Evolutionary conservation across 345 rosid genomes (phyloP), one percentile per base, ranked within the genome.

Genomic region (Populus tremula): DNA sequence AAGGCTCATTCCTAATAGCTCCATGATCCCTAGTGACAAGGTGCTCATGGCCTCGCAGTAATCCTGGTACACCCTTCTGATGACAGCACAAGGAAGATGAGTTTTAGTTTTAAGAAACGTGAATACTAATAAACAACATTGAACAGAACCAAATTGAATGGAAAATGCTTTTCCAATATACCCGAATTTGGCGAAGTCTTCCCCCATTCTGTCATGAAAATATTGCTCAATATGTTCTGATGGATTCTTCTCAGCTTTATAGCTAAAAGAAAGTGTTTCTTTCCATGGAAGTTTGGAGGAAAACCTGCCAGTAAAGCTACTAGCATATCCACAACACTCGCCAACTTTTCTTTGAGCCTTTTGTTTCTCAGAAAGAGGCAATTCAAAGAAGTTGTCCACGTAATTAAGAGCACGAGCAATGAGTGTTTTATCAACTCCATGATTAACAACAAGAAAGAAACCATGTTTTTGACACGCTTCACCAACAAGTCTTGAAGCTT

Each of bases 231-330:
- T 93, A 6, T 86, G 54, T 62, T 84, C 84, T 6, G 88, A 74
- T 6, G 85, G 79, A 65, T 67, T 79, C 25, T 80, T 49, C 65
- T 87, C 91, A 18, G 90, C 91, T 2, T 88, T 87, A 79, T 82
- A 89, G 29, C 86, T 76, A 76, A 96, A 88, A 70, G 99, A 96
- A 27, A 96, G 92, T 0, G 98, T 96, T 84, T 96, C 99, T 80
- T 96, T 96, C 98, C 99, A 96, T 0, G 99, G 99, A 21, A 96
- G 94, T 81, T 92, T 93, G 45, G 92, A 87, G 56, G 92, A 86
- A 79, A 96, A 96, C 72, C 99, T 88, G 6, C 98, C 93, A 35
- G 99, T 96, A 90, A 96, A 96, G 82, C 98, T 96, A 79, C 98
- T 93, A 5, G 99, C 99, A 65, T 96, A 96, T 39, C 99, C 99